phyloP scores from a whole-genome alignment of 768 basidiomycete genomes.

The Macrocybe gigantea region DNA sequence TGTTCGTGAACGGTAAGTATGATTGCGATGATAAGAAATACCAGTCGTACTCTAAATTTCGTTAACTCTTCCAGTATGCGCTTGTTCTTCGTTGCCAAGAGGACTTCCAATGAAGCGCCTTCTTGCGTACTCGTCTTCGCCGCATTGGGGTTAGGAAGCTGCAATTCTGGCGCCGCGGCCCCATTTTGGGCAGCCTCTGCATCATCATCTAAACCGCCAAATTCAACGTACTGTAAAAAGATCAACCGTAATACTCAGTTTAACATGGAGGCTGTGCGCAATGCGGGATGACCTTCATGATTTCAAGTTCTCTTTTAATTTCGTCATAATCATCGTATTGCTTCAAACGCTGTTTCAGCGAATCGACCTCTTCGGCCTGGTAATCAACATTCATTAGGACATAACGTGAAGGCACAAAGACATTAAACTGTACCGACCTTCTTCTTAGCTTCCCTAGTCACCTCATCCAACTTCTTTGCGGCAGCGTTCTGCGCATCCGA shows the following conservation, averaged over 20 bases:
- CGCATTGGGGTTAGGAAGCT: constrained; percentile 86
- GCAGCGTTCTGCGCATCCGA: constrained; percentile 40
- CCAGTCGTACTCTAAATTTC: constrained; percentile 64
- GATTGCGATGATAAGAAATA: not conserved
- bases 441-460: constrained; percentile 52
- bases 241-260: not conserved
- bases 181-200: constrained; percentile 50
- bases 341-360: constrained; percentile 61
- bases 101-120: constrained; percentile 81
- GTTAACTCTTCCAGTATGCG: constrained; percentile 89
- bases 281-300: constrained; percentile 81
- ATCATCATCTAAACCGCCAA: constrained; percentile 81
- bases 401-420: not conserved
- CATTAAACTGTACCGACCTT: constrained; percentile 26
- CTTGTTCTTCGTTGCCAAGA: constrained; percentile 92
- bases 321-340: constrained; percentile 89
- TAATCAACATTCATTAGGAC: constrained; percentile 1
- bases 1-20: constrained; percentile 17
- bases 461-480: constrained; percentile 54
- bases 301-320: constrained; percentile 95
- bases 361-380: constrained; percentile 63
- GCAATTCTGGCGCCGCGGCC: constrained; percentile 42
- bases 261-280: not conserved
- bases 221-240: constrained; percentile 80
- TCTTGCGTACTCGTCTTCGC: constrained; percentile 72